A percentile compares a stretch with the other conserved stretches of the same genome.
These are phyloP conservation scores for Tolypocladium guangdongense DNA, from an alignment of 2,329 filamentous ascomycete genomes.

Conservation along the genomic window DNA sequence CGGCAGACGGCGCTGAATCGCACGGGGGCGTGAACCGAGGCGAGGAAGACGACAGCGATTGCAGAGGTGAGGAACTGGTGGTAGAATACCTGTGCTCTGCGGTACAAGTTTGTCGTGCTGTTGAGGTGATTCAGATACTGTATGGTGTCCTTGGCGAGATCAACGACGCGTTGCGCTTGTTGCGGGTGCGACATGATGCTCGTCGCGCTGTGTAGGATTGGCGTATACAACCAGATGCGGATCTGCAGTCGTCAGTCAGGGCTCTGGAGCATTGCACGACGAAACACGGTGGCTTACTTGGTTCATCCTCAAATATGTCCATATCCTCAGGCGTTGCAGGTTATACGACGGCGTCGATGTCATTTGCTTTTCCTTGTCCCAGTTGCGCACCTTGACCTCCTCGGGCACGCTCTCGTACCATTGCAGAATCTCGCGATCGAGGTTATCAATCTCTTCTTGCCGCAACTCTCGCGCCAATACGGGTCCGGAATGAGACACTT, in stretches of 20 bases:
- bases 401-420: slow-evolving; percentile 74
- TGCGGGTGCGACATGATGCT: slow-evolving; percentile 68
- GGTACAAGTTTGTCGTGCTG: slow-evolving; percentile 60
- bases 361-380: slow-evolving; percentile 38
- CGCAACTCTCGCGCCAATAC: slow-evolving; percentile 52
- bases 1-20: slow-evolving; percentile 58
- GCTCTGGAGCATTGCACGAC: not conserved
- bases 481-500: slow-evolving; percentile 58
- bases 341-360: slow-evolving; percentile 51
- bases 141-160: slow-evolving; percentile 68
- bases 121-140: slow-evolving; percentile 60
- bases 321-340: slow-evolving; percentile 63
- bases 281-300: slow-evolving; percentile 35
- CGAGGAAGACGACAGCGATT: slow-evolving; percentile 65
- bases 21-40: slow-evolving; percentile 63
- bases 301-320: slow-evolving; percentile 78
- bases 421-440: slow-evolving; percentile 74
- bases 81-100: slow-evolving; percentile 63
- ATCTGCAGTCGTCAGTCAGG: slow-evolving; percentile 32
- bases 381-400: slow-evolving; percentile 48
- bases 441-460: slow-evolving; percentile 63
- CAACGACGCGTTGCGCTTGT: slow-evolving; percentile 64
- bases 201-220: slow-evolving; percentile 72
- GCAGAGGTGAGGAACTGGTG: slow-evolving; percentile 70
- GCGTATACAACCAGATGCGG: slow-evolving; percentile 79